Conservation (phyloP, 78 protist species). For the Dictyostelium intermedium region DNA sequence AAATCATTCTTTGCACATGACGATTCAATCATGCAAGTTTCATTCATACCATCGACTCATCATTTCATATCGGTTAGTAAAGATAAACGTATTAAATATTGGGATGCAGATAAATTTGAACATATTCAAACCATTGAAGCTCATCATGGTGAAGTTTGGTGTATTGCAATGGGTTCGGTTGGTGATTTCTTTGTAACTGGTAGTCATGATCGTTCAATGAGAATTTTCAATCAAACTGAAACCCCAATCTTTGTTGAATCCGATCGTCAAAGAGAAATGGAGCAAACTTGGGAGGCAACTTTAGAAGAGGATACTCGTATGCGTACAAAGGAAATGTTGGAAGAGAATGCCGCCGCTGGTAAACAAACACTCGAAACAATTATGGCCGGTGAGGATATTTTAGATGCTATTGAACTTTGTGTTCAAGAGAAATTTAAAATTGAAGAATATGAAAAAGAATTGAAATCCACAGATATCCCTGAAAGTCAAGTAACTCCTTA, state of each 20-base stretch:
- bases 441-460: conserved; percentile 17
- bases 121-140: conserved; percentile 81
- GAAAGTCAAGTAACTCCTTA: neutral
- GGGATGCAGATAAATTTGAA: conserved; percentile 89
- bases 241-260: conserved; percentile 86
- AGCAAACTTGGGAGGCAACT: conserved; percentile 45
- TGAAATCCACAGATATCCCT: neutral
- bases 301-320: conserved; percentile 41
- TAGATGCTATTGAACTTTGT: conserved; percentile 85
- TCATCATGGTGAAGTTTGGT: conserved; percentile 90
- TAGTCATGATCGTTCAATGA: conserved; percentile 91
- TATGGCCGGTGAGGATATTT: conserved; percentile 81
- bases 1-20: conserved; percentile 94
- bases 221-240: conserved; percentile 88
- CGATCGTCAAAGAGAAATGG: conserved; percentile 47
- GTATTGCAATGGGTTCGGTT: conserved; percentile 64
- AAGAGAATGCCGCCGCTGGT: conserved; percentile 60
- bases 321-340: conserved; percentile 48
- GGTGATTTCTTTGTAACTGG: conserved; percentile 80
- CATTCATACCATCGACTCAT: conserved; percentile 94
- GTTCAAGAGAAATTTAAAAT: conserved; percentile 16
- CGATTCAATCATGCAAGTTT: conserved; percentile 89
- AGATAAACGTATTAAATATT: conserved; percentile 85
- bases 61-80: conserved; percentile 89
- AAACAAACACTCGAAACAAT: conserved; percentile 75